Evolutionary conservation across 257 asterid species (phyloP).

Genomic region (Misopates orontium): DNA sequence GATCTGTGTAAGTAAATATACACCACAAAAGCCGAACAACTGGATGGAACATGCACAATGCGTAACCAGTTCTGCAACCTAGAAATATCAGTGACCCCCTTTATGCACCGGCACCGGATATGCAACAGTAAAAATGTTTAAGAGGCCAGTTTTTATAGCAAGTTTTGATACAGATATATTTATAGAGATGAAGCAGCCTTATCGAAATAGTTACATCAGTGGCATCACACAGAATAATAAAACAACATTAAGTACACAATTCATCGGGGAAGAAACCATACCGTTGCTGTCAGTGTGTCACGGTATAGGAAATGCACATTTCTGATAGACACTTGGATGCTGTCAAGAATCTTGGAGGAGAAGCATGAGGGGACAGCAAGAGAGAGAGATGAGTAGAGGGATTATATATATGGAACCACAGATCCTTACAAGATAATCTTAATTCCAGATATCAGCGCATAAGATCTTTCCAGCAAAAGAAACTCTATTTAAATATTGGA

Average conservation of each 20-base stretch:
- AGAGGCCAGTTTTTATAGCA: not conserved
- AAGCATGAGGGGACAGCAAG: conserved; percentile 14
- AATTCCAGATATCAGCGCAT: not conserved
- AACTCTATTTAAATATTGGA: not conserved
- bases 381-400: conserved; percentile 25
- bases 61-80: not conserved
- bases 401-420: conserved; percentile 23
- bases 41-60: not conserved
- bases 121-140: conserved; percentile 8
- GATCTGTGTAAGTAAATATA: too few species aligned
- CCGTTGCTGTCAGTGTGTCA: conserved; percentile 56
- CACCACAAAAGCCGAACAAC: too few species aligned
- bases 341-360: conserved; percentile 73
- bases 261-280: conserved; percentile 34
- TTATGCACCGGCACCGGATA: not conserved
- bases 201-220: conserved; percentile 1
- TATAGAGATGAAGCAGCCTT: conserved; percentile 2
- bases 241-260: conserved; percentile 8
- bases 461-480: not conserved
- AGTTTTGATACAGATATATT: conserved; percentile 5
- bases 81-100: not conserved
- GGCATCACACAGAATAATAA: conserved; percentile 8
- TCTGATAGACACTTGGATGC: conserved; percentile 88
- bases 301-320: conserved; percentile 73
- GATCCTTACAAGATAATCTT: not conserved